Percentiles rank a stretch among this genome's conserved stretches.
Conservation (phyloP, 1,284 basidiomycete species). For the Ustilago loliicola region DNA sequence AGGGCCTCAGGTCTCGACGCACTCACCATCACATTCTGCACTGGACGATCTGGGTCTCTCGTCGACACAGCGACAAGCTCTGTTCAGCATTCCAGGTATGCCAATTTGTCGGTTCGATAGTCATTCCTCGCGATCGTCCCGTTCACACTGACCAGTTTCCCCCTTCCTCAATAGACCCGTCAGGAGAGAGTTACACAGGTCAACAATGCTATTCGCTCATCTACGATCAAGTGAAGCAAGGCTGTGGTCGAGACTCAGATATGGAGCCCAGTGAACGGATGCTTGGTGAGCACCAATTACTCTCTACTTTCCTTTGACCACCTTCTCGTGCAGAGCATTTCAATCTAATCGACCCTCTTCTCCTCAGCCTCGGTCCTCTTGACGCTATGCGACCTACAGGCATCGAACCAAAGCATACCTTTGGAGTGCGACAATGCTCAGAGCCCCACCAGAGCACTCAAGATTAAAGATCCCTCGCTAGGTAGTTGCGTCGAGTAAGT, state of each 20-base stretch:
- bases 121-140: neutral
- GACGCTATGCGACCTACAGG: conserved; percentile 39
- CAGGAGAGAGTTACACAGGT: neutral
- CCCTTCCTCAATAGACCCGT: neutral
- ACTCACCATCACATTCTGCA: neutral
- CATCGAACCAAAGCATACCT: conserved; percentile 35
- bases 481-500: conserved; percentile 35
- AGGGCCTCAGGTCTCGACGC: neutral
- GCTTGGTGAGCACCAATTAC: conserved; percentile 18
- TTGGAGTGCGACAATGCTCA: conserved; percentile 20
- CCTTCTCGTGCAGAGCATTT: neutral
- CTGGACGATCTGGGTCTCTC: conserved; percentile 3
- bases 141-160: neutral
- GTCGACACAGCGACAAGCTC: conserved; percentile 4
- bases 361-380: conserved; percentile 25
- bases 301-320: too few species aligned
- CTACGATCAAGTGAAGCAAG: conserved; percentile 28
- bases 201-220: conserved; percentile 30
- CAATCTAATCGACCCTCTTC: neutral
- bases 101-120: too few species aligned
- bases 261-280: conserved; percentile 31
- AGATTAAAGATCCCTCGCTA: neutral
- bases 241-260: conserved; percentile 17
- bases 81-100: conserved; percentile 25
- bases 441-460: neutral